Evolutionary conservation across 192 early-diverging fungal genomes (phyloP), one percentile per base, ranked within the genome.

Genomic region (Coemansia sp.): DNA sequence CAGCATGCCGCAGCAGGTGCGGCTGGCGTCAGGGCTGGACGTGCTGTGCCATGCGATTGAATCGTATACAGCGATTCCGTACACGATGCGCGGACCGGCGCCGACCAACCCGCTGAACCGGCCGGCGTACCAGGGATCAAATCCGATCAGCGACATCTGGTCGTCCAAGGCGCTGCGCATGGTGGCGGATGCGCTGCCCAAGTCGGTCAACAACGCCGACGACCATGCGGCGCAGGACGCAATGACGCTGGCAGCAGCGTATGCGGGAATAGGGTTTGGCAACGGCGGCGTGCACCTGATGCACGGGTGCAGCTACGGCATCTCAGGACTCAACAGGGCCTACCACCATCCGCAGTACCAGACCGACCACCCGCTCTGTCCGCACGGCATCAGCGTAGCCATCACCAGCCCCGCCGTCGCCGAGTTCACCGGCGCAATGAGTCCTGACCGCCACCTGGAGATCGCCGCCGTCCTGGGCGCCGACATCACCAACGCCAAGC

Each of bases 141-240:
- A 95, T 71, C 94, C 94, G 6, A 95, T 95, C 76, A 88, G 86
- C 64, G 94, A 95, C 61, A 86, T 95, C 45, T 95, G 94, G 94
- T 92, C 92, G 1, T 62, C 88, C 10, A 85, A 86, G 64, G 89
- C 89, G 7, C 71, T 95, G 62, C 81, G 82, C 44, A 89, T 95
- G 88, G 90, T 90, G 7, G 85, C 90, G 55, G 79, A 91, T 54
- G 88, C 92, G 50, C 69, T 95, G 48, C 89, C 87, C 9, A 81
- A 87, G 41, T 87, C 89, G 6, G 90, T 91, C 20, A 82, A 80
- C 13, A 80, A 88, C 68, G 84, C 87, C 34, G 76, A 82, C 54
- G 88, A 95, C 66, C 62, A 64, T 52, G 82, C 83, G 50, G 89
- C 88, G 4, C 89, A 94, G 65, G 86, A 86, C 44, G 84, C 88